A percentile compares a stretch with the other conserved stretches of the same genome.
Conservation (phyloP, 805 yeast species). For the Candida loeiensis region DNA sequence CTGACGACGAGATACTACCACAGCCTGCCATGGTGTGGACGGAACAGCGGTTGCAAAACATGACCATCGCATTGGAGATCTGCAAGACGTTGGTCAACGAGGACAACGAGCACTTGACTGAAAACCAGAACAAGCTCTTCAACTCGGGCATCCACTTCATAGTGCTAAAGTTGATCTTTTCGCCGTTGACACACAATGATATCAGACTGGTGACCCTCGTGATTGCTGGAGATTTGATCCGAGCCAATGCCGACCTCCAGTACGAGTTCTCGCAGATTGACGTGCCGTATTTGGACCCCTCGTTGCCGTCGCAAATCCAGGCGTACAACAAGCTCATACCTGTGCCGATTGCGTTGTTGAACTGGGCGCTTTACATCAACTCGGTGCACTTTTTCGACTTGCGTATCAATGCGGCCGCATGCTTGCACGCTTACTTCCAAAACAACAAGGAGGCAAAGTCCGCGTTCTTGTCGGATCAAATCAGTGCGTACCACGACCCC, state of each 20-base stretch:
- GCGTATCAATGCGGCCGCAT: slow-evolving; percentile 65
- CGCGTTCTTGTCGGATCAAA: slow-evolving; percentile 67
- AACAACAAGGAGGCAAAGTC: slow-evolving; percentile 59
- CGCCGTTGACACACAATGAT: slow-evolving; percentile 56
- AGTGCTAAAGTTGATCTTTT: slow-evolving; percentile 68
- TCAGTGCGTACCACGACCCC: slow-evolving; percentile 31
- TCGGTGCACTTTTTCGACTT: slow-evolving; percentile 84
- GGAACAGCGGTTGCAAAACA: slow-evolving; percentile 66
- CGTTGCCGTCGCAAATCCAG: slow-evolving; percentile 45
- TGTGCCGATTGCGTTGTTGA: slow-evolving; percentile 67
- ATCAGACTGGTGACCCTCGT: slow-evolving; percentile 67
- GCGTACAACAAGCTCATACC: slow-evolving; percentile 47
- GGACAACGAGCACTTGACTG: slow-evolving; percentile 60
- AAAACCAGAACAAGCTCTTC: slow-evolving; percentile 60
- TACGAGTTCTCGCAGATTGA: slow-evolving; percentile 72
- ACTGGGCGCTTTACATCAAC: slow-evolving; percentile 77
- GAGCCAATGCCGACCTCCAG: slow-evolving; percentile 66
- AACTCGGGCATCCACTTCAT: slow-evolving; percentile 61
- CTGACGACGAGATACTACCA: slow-evolving; percentile 14
- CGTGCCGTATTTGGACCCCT: slow-evolving; percentile 87
- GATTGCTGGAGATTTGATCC: slow-evolving; percentile 73
- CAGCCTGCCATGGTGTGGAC: slow-evolving; percentile 62
- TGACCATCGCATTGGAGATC: slow-evolving; percentile 65
- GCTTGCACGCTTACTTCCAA: slow-evolving; percentile 65
- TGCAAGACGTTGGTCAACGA: slow-evolving; percentile 67